phyloP scores from a whole-genome alignment of 176 grass and related monocot genomes.

The Saccharum officinarum region DNA sequence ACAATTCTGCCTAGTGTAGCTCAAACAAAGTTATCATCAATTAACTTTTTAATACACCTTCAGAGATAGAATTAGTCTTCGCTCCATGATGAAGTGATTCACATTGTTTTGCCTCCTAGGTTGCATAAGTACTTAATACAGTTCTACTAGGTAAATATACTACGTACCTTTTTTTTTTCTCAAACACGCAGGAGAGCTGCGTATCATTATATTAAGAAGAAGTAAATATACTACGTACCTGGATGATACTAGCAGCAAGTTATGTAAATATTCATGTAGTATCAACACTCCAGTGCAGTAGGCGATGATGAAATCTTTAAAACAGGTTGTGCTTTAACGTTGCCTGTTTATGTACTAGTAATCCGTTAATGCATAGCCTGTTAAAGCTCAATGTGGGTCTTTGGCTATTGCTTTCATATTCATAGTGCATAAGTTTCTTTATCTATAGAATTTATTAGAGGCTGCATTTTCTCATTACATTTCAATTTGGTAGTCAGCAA shows the following conservation, averaged over 20 bases:
- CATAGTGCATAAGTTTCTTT: not conserved
- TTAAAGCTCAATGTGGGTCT: not conserved
- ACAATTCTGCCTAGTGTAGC: not conserved
- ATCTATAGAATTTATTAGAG: not conserved
- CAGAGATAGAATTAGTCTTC: not conserved
- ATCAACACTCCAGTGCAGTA: not conserved
- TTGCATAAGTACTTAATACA: not conserved
- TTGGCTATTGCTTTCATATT: not conserved
- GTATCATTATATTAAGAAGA: too few relatives aligned
- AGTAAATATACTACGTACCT: not conserved
- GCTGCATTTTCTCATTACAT: not conserved
- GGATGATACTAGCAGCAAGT: too few relatives aligned
- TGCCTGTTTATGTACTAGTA: not conserved
- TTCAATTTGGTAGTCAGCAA: not conserved
- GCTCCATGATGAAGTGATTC: not conserved
- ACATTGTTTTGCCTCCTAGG: not conserved
- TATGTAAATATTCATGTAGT: not conserved
- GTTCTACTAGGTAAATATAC: not conserved
- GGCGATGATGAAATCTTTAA: not conserved
- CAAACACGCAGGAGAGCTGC: too few relatives aligned
- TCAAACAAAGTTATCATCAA: not conserved
- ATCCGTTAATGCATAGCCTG: not conserved
- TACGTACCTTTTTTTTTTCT: too few relatives aligned
- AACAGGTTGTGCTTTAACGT: not conserved
- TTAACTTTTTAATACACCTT: not conserved